Conservation (phyloP, 805 yeast species). For the Brettanomyces bruxellensis region DNA sequence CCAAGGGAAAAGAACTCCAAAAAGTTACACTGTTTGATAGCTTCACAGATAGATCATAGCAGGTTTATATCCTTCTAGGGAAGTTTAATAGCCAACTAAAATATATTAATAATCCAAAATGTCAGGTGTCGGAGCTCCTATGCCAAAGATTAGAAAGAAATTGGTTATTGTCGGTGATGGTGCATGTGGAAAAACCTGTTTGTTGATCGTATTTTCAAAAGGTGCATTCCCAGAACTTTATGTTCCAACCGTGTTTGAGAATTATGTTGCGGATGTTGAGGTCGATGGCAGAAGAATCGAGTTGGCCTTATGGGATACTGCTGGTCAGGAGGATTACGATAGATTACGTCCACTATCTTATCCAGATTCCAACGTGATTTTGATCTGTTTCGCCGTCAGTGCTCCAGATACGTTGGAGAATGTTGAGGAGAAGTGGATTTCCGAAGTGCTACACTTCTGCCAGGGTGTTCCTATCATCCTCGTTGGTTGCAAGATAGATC, state of each 20-base stretch:
- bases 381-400: constrained; percentile 86
- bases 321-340: constrained; percentile 97
- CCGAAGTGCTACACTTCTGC: constrained; percentile 89
- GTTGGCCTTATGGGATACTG: constrained; percentile 95
- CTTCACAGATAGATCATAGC: no score
- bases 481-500: constrained; percentile 87
- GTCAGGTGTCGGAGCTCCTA: neutral
- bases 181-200: constrained; percentile 95
- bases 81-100: no score
- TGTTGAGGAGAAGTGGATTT: constrained; percentile 93
- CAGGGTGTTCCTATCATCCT: constrained; percentile 88
- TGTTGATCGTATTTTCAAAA: constrained; percentile 75
- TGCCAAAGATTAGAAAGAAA: constrained; percentile 56
- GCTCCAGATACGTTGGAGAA: constrained; percentile 88
- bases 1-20: no score
- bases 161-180: constrained; percentile 95
- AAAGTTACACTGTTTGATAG: no score
- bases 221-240: constrained; percentile 91
- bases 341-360: constrained; percentile 85
- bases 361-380: constrained; percentile 86
- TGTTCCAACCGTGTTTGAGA: constrained; percentile 95
- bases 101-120: no score
- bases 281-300: constrained; percentile 88
- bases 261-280: constrained; percentile 94
- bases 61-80: no score